phyloP scores from a whole-genome alignment of 179 eudicot species.

The Pouteria campechiana region DNA sequence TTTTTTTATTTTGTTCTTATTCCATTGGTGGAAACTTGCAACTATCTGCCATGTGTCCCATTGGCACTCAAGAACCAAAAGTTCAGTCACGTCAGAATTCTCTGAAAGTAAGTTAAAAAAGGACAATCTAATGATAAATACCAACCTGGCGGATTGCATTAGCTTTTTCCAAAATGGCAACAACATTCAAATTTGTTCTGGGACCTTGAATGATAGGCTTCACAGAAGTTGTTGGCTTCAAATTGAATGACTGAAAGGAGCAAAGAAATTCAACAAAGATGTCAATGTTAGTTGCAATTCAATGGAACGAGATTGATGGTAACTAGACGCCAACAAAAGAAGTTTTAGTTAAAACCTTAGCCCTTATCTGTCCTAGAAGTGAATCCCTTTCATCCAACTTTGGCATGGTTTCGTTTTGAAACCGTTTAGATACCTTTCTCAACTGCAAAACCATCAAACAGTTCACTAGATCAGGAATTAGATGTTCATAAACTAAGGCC shows the following conservation, averaged over 20 bases:
- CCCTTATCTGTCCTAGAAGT: conserved; percentile 71
- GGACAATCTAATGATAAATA: conserved; percentile 2
- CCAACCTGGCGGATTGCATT: conserved; percentile 87
- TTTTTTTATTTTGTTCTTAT: no score
- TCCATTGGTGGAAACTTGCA: no score
- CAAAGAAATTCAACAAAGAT: no score
- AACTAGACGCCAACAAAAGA: no score
- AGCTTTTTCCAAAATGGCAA: conserved; percentile 96
- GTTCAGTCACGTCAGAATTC: not conserved
- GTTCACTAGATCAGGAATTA: not conserved
- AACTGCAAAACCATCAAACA: conserved; percentile 27
- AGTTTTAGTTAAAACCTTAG: no score
- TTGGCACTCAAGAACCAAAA: not conserved
- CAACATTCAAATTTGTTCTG: conserved; percentile 78
- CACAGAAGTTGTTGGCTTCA: conserved; percentile 60
- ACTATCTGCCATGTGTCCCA: no score
- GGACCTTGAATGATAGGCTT: conserved; percentile 88
- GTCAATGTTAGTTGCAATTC: no score
- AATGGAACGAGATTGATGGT: no score
- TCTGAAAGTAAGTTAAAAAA: not conserved
- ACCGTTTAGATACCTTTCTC: conserved; percentile 69
- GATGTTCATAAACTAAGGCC: not conserved
- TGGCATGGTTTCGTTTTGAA: conserved; percentile 23
- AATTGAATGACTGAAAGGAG: conserved; percentile 61
- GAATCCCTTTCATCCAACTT: conserved; percentile 70